Conservation (phyloP, 202 grass and related monocot species). For the Eragrostis tef region DNA sequence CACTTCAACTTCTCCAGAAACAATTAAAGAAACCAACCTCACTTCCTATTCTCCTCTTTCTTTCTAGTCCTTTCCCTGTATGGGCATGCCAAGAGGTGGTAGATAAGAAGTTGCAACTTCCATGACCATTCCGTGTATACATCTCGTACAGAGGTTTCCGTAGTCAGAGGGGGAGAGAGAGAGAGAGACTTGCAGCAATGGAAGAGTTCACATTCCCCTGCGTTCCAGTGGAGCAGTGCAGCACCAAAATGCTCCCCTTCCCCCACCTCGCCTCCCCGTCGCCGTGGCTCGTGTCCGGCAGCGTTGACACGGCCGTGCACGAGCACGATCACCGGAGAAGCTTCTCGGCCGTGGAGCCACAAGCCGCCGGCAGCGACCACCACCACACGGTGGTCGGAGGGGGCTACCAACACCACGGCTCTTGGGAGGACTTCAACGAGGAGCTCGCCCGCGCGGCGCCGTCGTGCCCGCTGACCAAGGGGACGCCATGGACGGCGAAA, state of each 20-base stretch:
- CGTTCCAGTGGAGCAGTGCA: conserved; percentile 47
- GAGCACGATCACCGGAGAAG: conserved; percentile 41
- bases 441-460: conserved; percentile 52
- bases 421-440: conserved; percentile 95
- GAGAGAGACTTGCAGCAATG: conserved; percentile 39
- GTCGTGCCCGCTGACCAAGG: conserved; percentile 49
- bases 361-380: neutral
- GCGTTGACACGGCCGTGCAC: conserved; percentile 11
- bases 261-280: conserved; percentile 59
- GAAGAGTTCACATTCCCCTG: conserved; percentile 87
- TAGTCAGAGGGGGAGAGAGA: neutral
- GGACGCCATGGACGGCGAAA: conserved; percentile 11
- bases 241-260: conserved; percentile 52
- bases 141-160: neutral
- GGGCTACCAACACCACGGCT: conserved; percentile 17
- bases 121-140: conserved; percentile 39
- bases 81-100: conserved; percentile 36
- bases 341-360: conserved; percentile 48
- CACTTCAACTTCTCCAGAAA: conserved; percentile 27
- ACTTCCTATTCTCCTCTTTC: neutral
- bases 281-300: conserved; percentile 62
- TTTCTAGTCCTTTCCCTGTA: conserved; percentile 22
- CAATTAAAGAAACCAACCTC: conserved; percentile 35
- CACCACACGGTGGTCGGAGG: neutral
- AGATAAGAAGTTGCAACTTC: conserved; percentile 63